These are phyloP conservation scores for Blastosporella zonata DNA, from an alignment of 1,284 basidiomycete species.

Conservation along the genomic window DNA sequence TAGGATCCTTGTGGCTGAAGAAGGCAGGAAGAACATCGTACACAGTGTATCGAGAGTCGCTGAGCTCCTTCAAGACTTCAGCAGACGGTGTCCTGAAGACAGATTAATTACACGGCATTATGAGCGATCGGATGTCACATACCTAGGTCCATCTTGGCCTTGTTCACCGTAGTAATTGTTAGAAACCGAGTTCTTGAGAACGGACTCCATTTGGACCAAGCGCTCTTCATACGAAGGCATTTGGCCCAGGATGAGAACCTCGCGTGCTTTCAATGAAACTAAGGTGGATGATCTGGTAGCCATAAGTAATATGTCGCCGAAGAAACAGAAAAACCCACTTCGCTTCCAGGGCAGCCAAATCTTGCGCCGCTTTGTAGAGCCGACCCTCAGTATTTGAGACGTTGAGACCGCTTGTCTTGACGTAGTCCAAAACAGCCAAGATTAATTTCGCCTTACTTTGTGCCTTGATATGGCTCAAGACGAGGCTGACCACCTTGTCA, in stretches of 20 bases:
- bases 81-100: slow-evolving; percentile 67
- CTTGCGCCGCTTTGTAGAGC: slow-evolving; percentile 72
- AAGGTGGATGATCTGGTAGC: slow-evolving; percentile 71
- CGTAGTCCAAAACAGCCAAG: slow-evolving; percentile 81
- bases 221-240: slow-evolving; percentile 98
- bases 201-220: slow-evolving; percentile 89
- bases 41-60: slow-evolving; percentile 95
- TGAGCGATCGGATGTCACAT: slow-evolving; percentile 17
- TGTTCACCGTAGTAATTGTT: slow-evolving; percentile 89
- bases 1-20: slow-evolving; percentile 85
- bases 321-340: slow-evolving; percentile 48
- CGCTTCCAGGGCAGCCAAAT: slow-evolving; percentile 83
- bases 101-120: neutral
- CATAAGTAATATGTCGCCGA: slow-evolving; percentile 2
- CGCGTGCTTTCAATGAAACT: slow-evolving; percentile 94
- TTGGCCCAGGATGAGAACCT: slow-evolving; percentile 94
- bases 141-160: slow-evolving; percentile 58
- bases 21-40: slow-evolving; percentile 97
- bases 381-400: slow-evolving; percentile 70
- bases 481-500: slow-evolving; percentile 84
- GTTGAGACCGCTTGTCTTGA: slow-evolving; percentile 76
- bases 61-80: slow-evolving; percentile 89
- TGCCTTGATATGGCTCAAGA: slow-evolving; percentile 95
- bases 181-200: slow-evolving; percentile 86
- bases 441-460: slow-evolving; percentile 91